Evolutionary conservation across 345 rosid species (phyloP), one percentile per base, ranked within the genome.

Genomic region (Acer campestre): DNA sequence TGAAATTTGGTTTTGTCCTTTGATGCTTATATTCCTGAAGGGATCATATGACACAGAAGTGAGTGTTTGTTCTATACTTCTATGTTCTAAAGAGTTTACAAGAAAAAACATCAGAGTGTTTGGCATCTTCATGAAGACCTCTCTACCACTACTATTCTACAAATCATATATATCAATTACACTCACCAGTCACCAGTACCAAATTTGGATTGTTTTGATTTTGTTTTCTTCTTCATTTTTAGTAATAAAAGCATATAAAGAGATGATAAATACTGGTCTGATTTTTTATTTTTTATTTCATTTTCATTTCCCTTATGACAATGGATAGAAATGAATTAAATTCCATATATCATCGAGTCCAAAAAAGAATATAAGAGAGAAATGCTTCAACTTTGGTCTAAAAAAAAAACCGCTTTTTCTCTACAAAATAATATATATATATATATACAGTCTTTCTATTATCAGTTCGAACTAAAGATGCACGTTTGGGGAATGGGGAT

Each of bases 41-140:
- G 38, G 46, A 10, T 17, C 12, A 42, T 42, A 22, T 16, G 69
- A 74, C 17, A 74, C 17, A 74, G 77, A 74, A 74, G n/a, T 16
- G 59, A 17, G 12, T 35, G 27, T 53, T 29, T 53, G 44, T 76
- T 29, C 66, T 5, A n/a, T 35, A 67, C 35, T 76, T 29, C 66
- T 5, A n/a, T 35, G 75, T 56, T 58, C 17, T 7, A 59, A 61
- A 27, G 46, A 14, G 7, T 9, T 48, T 29, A 55, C 4, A 20
- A 27, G 44, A 35, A 44, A 63, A 20, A 70, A 44, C 14, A 23
- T 49, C 53, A 14, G 0, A 49, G 18, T 56, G n/a, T 40, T 3
- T 40, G 53, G 58, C 42, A 67, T 38, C 10, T 66, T 20, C 49
- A 55, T 49, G 61, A 18, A 11, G 25, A 12, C 25, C 23, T 58